These are phyloP conservation scores for Penicillium capsulatum DNA, from an alignment of 2,329 filamentous ascomycete species.

Conservation along the genomic window DNA sequence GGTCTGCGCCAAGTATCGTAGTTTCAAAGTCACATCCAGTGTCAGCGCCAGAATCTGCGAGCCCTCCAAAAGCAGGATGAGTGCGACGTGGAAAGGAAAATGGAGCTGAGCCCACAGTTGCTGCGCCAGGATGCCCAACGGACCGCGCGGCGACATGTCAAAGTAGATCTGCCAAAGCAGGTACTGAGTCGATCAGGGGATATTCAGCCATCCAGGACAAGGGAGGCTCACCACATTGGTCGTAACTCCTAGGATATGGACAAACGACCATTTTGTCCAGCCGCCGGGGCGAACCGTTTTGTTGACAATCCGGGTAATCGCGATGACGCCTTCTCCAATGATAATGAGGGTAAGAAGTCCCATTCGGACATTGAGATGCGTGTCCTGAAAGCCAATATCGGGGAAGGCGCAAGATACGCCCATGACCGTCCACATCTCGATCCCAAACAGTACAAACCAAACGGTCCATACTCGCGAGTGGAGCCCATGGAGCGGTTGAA, in stretches of 20 bases:
- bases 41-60: constrained; percentile 55
- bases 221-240: constrained; percentile 33
- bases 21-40: constrained; percentile 42
- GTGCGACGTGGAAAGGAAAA: constrained; percentile 60
- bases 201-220: not conserved
- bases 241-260: constrained; percentile 37
- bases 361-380: constrained; percentile 61
- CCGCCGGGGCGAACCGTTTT: constrained; percentile 43
- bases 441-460: constrained; percentile 54
- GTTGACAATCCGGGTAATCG: constrained; percentile 54
- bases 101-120: constrained; percentile 52
- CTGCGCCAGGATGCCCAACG: constrained; percentile 54
- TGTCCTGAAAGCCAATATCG: constrained; percentile 58
- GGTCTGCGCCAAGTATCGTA: constrained; percentile 38
- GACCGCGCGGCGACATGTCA: constrained; percentile 50
- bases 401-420: constrained; percentile 53
- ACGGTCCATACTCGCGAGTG: constrained; percentile 41
- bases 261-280: constrained; percentile 40
- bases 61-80: constrained; percentile 62
- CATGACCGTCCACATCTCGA: constrained; percentile 53
- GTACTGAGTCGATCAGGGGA: constrained; percentile 30
- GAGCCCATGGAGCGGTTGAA: constrained; percentile 21
- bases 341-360: constrained; percentile 62
- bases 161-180: constrained; percentile 63
- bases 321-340: constrained; percentile 62